Conservation (phyloP, 805 yeast genomes). For the Schwanniomyces occidentalis region DNA sequence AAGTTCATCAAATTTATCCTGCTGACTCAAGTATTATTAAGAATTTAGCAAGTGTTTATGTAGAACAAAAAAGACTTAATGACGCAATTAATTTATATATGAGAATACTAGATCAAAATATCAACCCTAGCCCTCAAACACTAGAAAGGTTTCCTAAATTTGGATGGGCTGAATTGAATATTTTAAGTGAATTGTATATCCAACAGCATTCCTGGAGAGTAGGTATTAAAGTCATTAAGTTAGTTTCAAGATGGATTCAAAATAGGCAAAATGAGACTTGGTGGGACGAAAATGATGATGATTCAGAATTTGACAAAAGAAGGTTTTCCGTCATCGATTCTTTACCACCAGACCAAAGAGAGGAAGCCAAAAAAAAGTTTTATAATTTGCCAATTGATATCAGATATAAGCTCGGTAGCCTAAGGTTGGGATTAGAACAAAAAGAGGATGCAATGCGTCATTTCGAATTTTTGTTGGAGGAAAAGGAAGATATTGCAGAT, state of each 20-base stretch:
- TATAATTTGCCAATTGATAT: slow-evolving; percentile 81
- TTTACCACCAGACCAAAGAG: slow-evolving; percentile 23
- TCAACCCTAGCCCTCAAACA: slow-evolving; percentile 25
- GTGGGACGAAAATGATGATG: slow-evolving; percentile 69
- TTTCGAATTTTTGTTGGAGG: slow-evolving; percentile 57
- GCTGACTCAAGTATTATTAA: slow-evolving; percentile 58
- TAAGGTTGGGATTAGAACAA: slow-evolving; percentile 65
- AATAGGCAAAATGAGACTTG: slow-evolving; percentile 60
- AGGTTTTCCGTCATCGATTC: slow-evolving; percentile 36
- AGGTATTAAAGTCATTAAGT: slow-evolving; percentile 66
- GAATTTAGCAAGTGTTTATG: slow-evolving; percentile 54
- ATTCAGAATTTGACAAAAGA: slow-evolving; percentile 81
- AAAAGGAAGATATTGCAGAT: slow-evolving; percentile 68
- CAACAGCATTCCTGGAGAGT: slow-evolving; percentile 61
- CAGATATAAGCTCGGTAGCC: slow-evolving; percentile 73
- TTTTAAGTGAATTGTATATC: slow-evolving; percentile 76
- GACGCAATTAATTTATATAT: slow-evolving; percentile 77
- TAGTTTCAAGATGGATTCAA: slow-evolving; percentile 82
- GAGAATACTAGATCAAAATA: slow-evolving; percentile 62
- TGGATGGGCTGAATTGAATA: slow-evolving; percentile 88
- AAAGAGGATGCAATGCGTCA: slow-evolving; percentile 73
- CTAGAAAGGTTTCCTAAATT: slow-evolving; percentile 48
- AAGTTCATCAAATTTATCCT: slow-evolving; percentile 55
- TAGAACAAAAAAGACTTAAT: slow-evolving; percentile 57
- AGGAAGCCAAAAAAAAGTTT: slow-evolving; percentile 16